Percentiles rank a stretch among this genome's conserved stretches.
Evolutionary conservation across 768 basidiomycete species (phyloP).

Genomic region (Pleurotus djamor): DNA sequence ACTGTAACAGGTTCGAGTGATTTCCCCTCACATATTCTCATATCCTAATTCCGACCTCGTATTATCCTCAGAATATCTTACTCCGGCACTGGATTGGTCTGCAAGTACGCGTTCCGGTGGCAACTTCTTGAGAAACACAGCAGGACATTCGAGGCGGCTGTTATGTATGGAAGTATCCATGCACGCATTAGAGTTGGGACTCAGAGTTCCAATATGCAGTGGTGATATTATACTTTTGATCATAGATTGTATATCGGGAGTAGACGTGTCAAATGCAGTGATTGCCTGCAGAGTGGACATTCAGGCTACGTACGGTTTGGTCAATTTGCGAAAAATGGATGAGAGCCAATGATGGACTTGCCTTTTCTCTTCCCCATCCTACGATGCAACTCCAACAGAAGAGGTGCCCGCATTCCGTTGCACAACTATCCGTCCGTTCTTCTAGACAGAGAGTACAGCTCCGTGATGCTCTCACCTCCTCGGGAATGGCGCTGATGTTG

Average conservation of each 20-base stretch:
- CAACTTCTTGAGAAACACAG: too few species aligned
- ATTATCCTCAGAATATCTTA: too few species aligned
- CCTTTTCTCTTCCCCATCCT: slow-evolving; percentile 89
- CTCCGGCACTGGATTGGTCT: too few species aligned
- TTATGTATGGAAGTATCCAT: too few species aligned
- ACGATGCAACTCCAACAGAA: slow-evolving; percentile 92
- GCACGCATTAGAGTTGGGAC: too few species aligned
- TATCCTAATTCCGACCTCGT: not conserved
- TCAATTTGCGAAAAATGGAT: slow-evolving; percentile 7
- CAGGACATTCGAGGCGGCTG: too few species aligned
- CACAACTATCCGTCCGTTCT: slow-evolving; percentile 76
- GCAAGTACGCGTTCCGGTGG: too few species aligned
- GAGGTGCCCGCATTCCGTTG: slow-evolving; percentile 87
- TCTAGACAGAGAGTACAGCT: slow-evolving; percentile 85
- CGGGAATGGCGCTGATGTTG: slow-evolving; percentile 54
- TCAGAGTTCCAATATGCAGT: too few species aligned
- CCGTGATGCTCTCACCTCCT: slow-evolving; percentile 50
- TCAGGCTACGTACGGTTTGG: slow-evolving; percentile 50
- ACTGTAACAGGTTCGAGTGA: slow-evolving; percentile 26
- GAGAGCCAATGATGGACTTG: slow-evolving; percentile 20
- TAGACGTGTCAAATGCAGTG: slow-evolving; percentile 62
- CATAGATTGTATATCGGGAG: slow-evolving; percentile 85
- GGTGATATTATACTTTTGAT: slow-evolving; percentile 10
- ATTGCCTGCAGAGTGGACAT: slow-evolving; percentile 85
- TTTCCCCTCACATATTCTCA: not conserved